phyloP scores from a whole-genome alignment of 1,284 basidiomycete species.

The Melampsora americana region DNA sequence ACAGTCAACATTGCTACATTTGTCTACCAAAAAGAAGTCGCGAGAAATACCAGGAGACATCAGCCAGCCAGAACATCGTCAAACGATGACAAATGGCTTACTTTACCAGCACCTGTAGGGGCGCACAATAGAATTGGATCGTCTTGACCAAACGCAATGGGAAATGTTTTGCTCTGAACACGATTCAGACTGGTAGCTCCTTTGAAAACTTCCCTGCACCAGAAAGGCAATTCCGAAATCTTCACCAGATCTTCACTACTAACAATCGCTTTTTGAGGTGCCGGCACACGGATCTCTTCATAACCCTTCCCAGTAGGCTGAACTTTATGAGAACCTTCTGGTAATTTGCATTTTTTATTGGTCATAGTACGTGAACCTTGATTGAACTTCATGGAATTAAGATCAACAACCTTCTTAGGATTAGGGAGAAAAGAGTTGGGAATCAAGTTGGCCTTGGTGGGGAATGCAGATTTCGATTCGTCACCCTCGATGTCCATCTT shows the following conservation, averaged over 20 bases:
- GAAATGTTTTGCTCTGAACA: conserved; percentile 89
- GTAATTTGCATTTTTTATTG: conserved; percentile 96
- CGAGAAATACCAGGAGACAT: not conserved
- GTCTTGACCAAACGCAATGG: conserved; percentile 82
- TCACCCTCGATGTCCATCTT: conserved; percentile 70
- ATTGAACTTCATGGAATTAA: conserved; percentile 90
- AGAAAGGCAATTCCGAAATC: conserved; percentile 72
- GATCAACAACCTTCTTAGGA: conserved; percentile 80
- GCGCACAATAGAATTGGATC: conserved; percentile 95
- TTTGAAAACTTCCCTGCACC: conserved; percentile 80
- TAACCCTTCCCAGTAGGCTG: conserved; percentile 84
- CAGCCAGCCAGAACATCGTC: not conserved
- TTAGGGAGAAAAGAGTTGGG: conserved; percentile 76
- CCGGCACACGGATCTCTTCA: conserved; percentile 96
- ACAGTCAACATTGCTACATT: conserved; percentile 96
- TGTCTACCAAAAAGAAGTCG: conserved; percentile 60
- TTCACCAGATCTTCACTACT: conserved; percentile 65
- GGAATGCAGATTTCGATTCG: conserved; percentile 58
- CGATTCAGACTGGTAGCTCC: conserved; percentile 75
- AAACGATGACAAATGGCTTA: not conserved
- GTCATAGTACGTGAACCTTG: conserved; percentile 97
- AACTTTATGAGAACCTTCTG: conserved; percentile 90
- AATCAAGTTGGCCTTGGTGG: conserved; percentile 80
- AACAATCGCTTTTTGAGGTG: conserved; percentile 74
- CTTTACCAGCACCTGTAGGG: conserved; percentile 94